Conservation (phyloP, 2,329 filamentous ascomycete species). For the Geosmithia putterillii region DNA sequence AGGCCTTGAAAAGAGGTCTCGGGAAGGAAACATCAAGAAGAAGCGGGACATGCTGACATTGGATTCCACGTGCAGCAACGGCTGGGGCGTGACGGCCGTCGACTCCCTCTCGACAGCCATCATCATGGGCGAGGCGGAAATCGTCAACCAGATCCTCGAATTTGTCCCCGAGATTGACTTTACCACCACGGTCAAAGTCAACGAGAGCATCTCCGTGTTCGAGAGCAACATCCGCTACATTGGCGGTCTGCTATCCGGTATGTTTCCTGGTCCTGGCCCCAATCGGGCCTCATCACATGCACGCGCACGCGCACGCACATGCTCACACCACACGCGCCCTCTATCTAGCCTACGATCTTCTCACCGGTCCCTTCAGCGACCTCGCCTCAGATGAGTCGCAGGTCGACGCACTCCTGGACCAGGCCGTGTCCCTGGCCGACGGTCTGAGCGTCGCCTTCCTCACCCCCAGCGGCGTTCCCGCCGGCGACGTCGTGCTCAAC, state of each 20-base stretch:
- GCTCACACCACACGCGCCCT: constrained; percentile 26
- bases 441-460: constrained; percentile 65
- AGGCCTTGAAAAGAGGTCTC: no score
- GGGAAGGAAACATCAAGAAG: no score
- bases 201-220: constrained; percentile 53
- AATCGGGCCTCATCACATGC: neutral
- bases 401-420: constrained; percentile 46
- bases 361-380: constrained; percentile 49
- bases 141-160: constrained; percentile 59
- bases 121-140: constrained; percentile 57
- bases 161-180: constrained; percentile 64
- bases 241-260: constrained; percentile 46
- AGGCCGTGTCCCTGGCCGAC: constrained; percentile 56
- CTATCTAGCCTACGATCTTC: constrained; percentile 62
- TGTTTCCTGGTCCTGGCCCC: neutral
- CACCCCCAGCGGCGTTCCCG: constrained; percentile 62
- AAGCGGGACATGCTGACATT: neutral
- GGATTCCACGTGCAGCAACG: constrained; percentile 46
- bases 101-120: constrained; percentile 73
- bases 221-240: constrained; percentile 63
- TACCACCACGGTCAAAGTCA: constrained; percentile 31
- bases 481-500: constrained; percentile 52
- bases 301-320: constrained; percentile 31
- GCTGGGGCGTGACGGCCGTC: constrained; percentile 74
- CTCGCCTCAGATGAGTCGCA: constrained; percentile 27